These are phyloP conservation scores for Pseudopyricularia javanii DNA, from an alignment of 2,329 filamentous ascomycete genomes.

Conservation along the genomic window DNA sequence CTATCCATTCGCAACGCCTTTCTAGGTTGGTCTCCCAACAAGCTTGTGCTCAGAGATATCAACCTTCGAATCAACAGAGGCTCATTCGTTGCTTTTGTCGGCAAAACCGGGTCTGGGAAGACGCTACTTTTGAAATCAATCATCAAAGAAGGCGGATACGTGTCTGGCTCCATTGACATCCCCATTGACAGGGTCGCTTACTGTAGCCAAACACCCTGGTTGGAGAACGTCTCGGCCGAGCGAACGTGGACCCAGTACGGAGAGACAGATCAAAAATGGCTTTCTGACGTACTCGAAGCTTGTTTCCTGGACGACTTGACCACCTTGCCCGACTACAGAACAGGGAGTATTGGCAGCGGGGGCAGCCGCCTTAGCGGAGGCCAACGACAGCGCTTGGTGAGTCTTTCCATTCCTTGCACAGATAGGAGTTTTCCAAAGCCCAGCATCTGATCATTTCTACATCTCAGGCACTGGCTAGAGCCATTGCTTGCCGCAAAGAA, in stretches of 20 bases:
- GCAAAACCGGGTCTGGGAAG: constrained; percentile 31
- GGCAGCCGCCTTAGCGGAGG: background rate
- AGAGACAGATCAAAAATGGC: background rate
- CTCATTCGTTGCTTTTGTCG: constrained; percentile 25
- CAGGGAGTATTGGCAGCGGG: background rate
- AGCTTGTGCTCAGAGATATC: constrained; percentile 16
- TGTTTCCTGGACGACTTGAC: background rate
- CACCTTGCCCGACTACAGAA: background rate
- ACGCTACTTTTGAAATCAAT: constrained; percentile 14
- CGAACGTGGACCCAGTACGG: background rate
- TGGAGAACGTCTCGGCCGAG: background rate
- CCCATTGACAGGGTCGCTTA: background rate
- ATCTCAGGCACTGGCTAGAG: constrained; percentile 6
- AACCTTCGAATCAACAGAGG: constrained; percentile 17
- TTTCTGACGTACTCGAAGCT: background rate
- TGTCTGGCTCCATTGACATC: background rate
- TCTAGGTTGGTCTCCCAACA: constrained; percentile 20
- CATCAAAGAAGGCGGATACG: background rate
- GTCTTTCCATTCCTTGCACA: background rate
- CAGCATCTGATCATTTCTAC: background rate
- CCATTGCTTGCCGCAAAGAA: background rate
- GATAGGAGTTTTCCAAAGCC: background rate
- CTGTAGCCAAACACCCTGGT: background rate
- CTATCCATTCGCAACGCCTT: constrained; percentile 10
- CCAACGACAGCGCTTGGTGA: background rate